Percentiles rank a stretch among this genome's conserved stretches.
Evolutionary conservation across 495 filamentous ascomycete species (phyloP).

Genomic region (Neurospora intermedia): DNA sequence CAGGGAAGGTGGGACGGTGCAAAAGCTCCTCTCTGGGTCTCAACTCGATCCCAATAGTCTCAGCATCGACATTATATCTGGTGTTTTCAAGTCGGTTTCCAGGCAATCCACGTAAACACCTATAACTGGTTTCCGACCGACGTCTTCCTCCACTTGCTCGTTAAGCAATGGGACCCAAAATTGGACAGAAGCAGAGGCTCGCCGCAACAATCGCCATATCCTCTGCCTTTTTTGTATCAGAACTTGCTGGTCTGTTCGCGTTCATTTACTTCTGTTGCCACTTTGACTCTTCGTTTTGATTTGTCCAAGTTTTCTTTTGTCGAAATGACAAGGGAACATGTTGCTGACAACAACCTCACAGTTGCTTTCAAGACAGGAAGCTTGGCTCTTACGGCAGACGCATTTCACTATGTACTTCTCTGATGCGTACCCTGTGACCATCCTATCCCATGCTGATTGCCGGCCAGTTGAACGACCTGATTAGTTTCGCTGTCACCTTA

Average conservation of each 20-base stretch:
- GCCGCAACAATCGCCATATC: slow-evolving; percentile 72
- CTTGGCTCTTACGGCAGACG: slow-evolving; percentile 84
- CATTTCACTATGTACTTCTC: slow-evolving; percentile 78
- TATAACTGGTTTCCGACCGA: not conserved
- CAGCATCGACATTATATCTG: not conserved
- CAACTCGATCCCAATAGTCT: not conserved
- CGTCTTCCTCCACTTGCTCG: not conserved
- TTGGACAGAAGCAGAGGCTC: slow-evolving; percentile 48
- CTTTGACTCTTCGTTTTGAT: not conserved
- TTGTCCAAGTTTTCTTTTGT: not conserved
- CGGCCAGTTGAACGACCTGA: slow-evolving; percentile 73
- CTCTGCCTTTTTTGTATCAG: slow-evolving; percentile 69
- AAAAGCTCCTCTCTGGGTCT: not conserved
- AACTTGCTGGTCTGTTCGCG: slow-evolving; percentile 49
- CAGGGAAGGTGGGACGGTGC: not conserved
- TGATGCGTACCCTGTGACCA: not conserved
- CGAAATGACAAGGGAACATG: not conserved
- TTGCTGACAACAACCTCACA: slow-evolving; percentile 6
- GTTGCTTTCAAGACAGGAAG: slow-evolving; percentile 79
- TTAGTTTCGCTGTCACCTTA: slow-evolving; percentile 74
- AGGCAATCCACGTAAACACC: not conserved
- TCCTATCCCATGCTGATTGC: not conserved
- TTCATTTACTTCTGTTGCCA: not conserved
- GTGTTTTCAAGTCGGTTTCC: not conserved
- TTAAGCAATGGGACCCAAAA: slow-evolving; percentile 18